Conservation (phyloP, 2,329 filamentous ascomycete species). For the Microdochium trichocladiopsis region DNA sequence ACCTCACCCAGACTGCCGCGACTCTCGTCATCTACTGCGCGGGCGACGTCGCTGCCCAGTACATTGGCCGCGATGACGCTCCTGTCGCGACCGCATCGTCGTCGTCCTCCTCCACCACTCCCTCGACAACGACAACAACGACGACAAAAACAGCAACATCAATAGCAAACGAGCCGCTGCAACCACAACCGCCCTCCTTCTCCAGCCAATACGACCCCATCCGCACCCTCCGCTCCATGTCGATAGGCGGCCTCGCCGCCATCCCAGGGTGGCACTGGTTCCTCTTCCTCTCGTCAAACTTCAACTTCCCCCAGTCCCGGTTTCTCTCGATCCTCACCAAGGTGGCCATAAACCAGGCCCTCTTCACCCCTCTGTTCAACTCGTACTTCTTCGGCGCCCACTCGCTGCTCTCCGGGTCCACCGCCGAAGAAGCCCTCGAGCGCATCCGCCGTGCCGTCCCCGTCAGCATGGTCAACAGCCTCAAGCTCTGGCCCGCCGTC, state of each 20-base stretch:
- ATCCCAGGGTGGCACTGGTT: constrained; percentile 44
- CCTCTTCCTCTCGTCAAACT: constrained; percentile 70
- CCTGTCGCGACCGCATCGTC: too few relatives aligned
- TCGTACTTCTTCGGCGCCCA: constrained; percentile 78
- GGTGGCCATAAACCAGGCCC: constrained; percentile 69
- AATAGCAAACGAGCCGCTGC: background rate
- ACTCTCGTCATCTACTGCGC: constrained; percentile 72
- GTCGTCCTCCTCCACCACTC: too few relatives aligned
- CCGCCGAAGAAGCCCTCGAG: constrained; percentile 55
- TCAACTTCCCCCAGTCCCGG: constrained; percentile 71
- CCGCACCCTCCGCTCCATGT: background rate
- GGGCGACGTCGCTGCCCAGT: constrained; percentile 73
- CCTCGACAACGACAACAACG: constrained; percentile 55
- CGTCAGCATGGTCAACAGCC: constrained; percentile 66
- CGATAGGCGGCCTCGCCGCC: background rate
- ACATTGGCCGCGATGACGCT: constrained; percentile 47
- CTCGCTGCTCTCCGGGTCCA: constrained; percentile 65
- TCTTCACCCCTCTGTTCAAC: constrained; percentile 80
- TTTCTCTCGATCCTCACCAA: constrained; percentile 66
- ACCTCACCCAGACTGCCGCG: constrained; percentile 71
- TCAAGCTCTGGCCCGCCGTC: constrained; percentile 83
- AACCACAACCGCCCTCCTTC: background rate
- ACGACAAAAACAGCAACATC: background rate
- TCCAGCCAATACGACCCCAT: background rate
- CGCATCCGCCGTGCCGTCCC: constrained; percentile 72